A percentile compares a stretch with the other conserved stretches of the same genome.
Evolutionary conservation across 176 grass and related monocot genomes (phyloP).

Genomic region (Carex parvula): DNA sequence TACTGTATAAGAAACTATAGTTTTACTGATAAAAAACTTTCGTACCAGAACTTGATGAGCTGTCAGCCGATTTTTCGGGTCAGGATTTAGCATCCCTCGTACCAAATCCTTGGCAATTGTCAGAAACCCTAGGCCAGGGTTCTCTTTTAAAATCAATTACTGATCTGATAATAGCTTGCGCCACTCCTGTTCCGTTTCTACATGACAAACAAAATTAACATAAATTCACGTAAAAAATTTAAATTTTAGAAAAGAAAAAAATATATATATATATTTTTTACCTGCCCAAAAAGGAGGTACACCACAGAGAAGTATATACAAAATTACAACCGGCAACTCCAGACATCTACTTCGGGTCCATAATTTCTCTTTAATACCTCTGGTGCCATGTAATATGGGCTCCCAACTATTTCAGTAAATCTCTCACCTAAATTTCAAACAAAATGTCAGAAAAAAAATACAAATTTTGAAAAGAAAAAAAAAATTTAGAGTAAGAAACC

Average conservation of each 20-base stretch:
- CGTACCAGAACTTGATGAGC: slow-evolving; percentile 93
- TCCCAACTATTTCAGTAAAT: slow-evolving; percentile 97
- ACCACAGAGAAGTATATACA: slow-evolving; percentile 92
- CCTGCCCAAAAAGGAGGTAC: slow-evolving; percentile 98
- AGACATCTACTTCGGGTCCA: slow-evolving; percentile 93
- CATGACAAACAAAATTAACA: slow-evolving; percentile 21
- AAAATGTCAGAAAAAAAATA: slow-evolving; percentile 22
- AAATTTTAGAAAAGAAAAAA: neutral
- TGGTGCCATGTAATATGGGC: slow-evolving; percentile 99
- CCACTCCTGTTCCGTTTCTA: slow-evolving; percentile 98
- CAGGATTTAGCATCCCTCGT: slow-evolving; percentile 76
- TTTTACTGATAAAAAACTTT: slow-evolving; percentile 6
- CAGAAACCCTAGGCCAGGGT: slow-evolving; percentile 85
- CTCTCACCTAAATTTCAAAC: slow-evolving; percentile 51
- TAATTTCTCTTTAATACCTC: slow-evolving; percentile 96
- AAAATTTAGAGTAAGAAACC: neutral
- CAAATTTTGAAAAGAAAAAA: neutral
- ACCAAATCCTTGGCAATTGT: slow-evolving; percentile 81
- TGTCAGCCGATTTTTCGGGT: slow-evolving; percentile 56
- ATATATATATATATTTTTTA: neutral
- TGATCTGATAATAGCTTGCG: slow-evolving; percentile 87
- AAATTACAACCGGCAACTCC: slow-evolving; percentile 95
- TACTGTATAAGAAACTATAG: neutral
- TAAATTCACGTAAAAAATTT: neutral
- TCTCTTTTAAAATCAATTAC: slow-evolving; percentile 80